These are phyloP conservation scores for Candolleomyces efflorescens DNA, from an alignment of 768 basidiomycete genomes.

Conservation along the genomic window DNA sequence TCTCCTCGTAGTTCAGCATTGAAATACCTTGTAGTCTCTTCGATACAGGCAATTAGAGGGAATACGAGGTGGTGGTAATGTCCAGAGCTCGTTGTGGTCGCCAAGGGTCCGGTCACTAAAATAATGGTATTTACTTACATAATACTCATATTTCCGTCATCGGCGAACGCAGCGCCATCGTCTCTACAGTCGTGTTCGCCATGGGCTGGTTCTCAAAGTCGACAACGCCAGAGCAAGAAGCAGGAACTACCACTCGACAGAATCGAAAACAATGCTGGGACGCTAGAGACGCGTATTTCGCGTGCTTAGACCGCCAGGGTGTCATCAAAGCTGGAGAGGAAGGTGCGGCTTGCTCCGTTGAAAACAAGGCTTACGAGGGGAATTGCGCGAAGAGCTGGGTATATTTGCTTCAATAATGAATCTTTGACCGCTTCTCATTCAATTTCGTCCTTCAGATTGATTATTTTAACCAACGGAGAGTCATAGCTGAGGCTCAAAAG, in stretches of 20 bases:
- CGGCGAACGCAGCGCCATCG: neutral
- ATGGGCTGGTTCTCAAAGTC: constrained; percentile 43
- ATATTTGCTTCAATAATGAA: constrained; percentile 21
- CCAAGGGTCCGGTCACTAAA: neutral
- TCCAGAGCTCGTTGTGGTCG: neutral
- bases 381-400: constrained; percentile 92
- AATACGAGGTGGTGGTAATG: neutral
- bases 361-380: constrained; percentile 58
- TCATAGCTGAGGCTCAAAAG: constrained; percentile 77
- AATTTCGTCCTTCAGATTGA: constrained; percentile 57
- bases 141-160: constrained; percentile 2
- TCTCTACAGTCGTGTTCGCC: neutral
- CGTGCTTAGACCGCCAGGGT: constrained; percentile 67
- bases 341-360: constrained; percentile 55
- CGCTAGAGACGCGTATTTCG: constrained; percentile 76
- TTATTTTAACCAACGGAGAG: constrained; percentile 90
- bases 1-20: neutral
- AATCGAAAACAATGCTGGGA: constrained; percentile 87
- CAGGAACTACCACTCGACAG: constrained; percentile 42
- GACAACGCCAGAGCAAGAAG: constrained; percentile 15
- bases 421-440: neutral
- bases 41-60: neutral
- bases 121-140: constrained; percentile 9
- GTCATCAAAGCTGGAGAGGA: constrained; percentile 72
- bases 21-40: neutral